Percentiles rank a stretch among this genome's conserved stretches.
These are phyloP conservation scores for Pichia manshurica DNA, from an alignment of 805 yeast species.

Conservation along the genomic window DNA sequence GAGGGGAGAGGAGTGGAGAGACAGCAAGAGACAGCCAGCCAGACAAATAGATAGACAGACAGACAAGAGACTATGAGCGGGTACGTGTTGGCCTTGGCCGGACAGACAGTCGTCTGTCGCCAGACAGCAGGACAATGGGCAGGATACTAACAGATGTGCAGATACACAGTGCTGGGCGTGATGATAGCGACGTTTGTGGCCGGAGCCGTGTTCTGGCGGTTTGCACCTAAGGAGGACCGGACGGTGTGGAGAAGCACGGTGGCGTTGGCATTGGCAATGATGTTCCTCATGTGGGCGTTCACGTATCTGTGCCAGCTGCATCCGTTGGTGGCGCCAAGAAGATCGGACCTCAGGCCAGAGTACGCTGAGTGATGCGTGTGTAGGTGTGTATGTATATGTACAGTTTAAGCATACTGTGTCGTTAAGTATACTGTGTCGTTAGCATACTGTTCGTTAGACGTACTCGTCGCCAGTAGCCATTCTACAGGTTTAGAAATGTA, in stretches of 20 bases:
- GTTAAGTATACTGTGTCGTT: no score
- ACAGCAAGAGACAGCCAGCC: not conserved
- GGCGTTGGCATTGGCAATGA: slow-evolving; percentile 62
- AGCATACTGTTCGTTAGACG: no score
- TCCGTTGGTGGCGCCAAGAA: slow-evolving; percentile 85
- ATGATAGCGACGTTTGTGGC: slow-evolving; percentile 52
- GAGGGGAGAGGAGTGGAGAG: not conserved
- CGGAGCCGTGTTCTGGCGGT: slow-evolving; percentile 70
- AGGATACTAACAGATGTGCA: slow-evolving; percentile 4
- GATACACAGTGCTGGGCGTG: slow-evolving; percentile 15
- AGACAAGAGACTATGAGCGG: slow-evolving; percentile 10
- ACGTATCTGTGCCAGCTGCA: slow-evolving; percentile 84
- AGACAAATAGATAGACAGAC: not conserved
- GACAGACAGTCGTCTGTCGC: not conserved
- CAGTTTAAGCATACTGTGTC: no score
- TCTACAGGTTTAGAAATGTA: slow-evolving; percentile 6
- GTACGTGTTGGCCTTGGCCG: not conserved
- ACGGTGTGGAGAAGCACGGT: slow-evolving; percentile 75
- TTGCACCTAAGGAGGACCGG: slow-evolving; percentile 78
- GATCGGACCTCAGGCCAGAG: slow-evolving; percentile 88
- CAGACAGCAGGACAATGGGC: not conserved
- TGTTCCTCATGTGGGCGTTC: slow-evolving; percentile 66
- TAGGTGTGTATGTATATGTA: no score
- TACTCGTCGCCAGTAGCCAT: not conserved
- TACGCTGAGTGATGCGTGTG: slow-evolving; percentile 37